Base-by-base conservation (phyloP, 768 basidiomycete species). In the Leccinum uliginosum region DNA sequence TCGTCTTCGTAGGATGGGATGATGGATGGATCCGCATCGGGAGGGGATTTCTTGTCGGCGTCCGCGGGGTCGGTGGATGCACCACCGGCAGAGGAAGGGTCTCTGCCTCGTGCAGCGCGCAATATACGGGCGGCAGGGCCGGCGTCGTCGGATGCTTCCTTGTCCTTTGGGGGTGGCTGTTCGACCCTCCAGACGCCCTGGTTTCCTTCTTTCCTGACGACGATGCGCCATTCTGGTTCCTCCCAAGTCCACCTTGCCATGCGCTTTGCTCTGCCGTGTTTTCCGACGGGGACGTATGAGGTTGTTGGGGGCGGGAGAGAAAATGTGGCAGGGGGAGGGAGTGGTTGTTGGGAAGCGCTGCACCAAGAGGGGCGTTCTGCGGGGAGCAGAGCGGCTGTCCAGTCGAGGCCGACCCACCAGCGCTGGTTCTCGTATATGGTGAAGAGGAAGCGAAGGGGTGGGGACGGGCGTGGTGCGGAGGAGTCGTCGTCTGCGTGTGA, bases 341-440 rank as follows among this genome's bases (percentile, higher is more conserved):
- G 76, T 49, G 89, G 62, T 77, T 76, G 62, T 80, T 83, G 54
- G 73, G 70, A 27, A 73, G 74, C 21, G 80, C 80, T 72, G 76
- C 75, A 92, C 94, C 93, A 98, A 1, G 91, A 89, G 0, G 94
- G 92, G 5, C 93, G 85, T 66, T 98, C 94, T 17, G 82, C 82
- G 0, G 94, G 94, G 15, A 97, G 81, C 8, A 98, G 81, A 1
- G 93, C 93, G 3, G 91, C 89, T 2, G 94, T 96, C 91, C 91
- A 98, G 73, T 97, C 94, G 45, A 98, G 81, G 12, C 90, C 93
- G 83, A 98, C 84, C 94, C 94, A 98, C 94, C 94, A 96, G 6
- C 94, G 81, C 73, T 97, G 93, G 72, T 96, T 96, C 71, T 97
- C 93, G 67, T 91, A 87, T 11, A 95, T 74, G n/a, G 87, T 91